Conservation (phyloP, 2,329 filamentous ascomycete species). For the Curvularia sp. region DNA sequence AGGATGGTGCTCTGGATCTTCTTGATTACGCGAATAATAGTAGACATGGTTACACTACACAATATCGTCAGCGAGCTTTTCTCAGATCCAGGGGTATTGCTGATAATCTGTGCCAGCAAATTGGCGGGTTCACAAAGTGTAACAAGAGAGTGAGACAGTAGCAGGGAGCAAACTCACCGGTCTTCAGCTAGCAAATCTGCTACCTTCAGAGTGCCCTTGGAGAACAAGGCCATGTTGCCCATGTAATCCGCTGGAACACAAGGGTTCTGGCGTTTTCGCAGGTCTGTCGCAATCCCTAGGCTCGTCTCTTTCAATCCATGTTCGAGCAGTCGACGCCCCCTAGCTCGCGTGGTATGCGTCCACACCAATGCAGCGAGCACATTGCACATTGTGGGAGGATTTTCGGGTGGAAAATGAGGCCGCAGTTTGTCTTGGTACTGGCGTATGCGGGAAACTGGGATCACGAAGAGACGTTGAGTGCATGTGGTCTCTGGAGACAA, state of each 20-base stretch:
- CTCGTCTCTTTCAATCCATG: slow-evolving; percentile 33
- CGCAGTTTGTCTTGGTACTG: slow-evolving; percentile 37
- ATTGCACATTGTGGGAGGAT: slow-evolving; percentile 41
- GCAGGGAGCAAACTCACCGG: slow-evolving; percentile 34
- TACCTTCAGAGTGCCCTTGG: slow-evolving; percentile 37
- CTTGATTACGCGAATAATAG: slow-evolving; percentile 39
- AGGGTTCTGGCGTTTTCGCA: slow-evolving; percentile 39
- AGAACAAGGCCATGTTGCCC: slow-evolving; percentile 46
- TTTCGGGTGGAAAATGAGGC: slow-evolving; percentile 24
- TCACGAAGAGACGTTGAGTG: slow-evolving; percentile 38
- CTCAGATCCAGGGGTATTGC: slow-evolving; percentile 1
- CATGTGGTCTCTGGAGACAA: slow-evolving; percentile 36
- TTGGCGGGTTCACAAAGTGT: slow-evolving; percentile 16
- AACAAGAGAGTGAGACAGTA: slow-evolving; percentile 2
- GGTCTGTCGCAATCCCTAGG: slow-evolving; percentile 42
- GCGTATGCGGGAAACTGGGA: slow-evolving; percentile 38
- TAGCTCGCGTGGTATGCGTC: slow-evolving; percentile 47
- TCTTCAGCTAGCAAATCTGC: slow-evolving; percentile 37
- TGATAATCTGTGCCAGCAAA: slow-evolving; percentile 13
- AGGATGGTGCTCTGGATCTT: slow-evolving; percentile 39
- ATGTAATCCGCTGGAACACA: slow-evolving; percentile 36
- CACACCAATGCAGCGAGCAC: slow-evolving; percentile 45
- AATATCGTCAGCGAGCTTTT: slow-evolving; percentile 23
- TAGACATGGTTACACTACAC: slow-evolving; percentile 41
- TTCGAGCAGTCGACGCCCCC: slow-evolving; percentile 31